Evolutionary conservation across 257 asterid species (phyloP).

Genomic region (Scutellaria barbata): DNA sequence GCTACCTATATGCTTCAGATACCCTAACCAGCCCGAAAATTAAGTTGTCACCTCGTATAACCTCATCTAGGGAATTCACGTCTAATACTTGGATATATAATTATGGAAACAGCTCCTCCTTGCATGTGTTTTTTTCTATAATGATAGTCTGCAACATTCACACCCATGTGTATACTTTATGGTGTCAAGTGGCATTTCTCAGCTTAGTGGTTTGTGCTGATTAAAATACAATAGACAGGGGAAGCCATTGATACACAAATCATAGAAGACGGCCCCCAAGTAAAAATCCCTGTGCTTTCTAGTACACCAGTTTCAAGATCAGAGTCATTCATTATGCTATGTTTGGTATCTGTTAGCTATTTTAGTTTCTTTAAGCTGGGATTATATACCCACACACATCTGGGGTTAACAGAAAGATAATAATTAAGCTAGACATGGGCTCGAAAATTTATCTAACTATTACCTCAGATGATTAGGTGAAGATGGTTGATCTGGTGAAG

Average conservation of each 20-base stretch:
- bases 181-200: constrained; percentile 5
- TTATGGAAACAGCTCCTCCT: neutral
- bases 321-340: neutral
- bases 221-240: neutral
- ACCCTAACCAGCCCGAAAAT: neutral
- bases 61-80: constrained; percentile 5
- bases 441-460: constrained; percentile 16
- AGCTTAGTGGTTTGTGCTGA: neutral
- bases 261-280: neutral
- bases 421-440: neutral
- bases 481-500: constrained; percentile 81
- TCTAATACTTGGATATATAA: neutral
- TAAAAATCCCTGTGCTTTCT: neutral
- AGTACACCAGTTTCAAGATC: neutral
- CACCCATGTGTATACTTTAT: neutral
- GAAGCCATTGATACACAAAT: neutral
- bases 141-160: neutral
- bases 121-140: neutral
- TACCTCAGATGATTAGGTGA: constrained; percentile 79
- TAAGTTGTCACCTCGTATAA: neutral
- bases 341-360: neutral
- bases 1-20: neutral
- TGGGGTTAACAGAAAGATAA: neutral
- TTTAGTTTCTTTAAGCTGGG: neutral
- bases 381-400: neutral